A percentile compares a stretch with the other conserved stretches of the same genome.
phyloP scores from a whole-genome alignment of 768 basidiomycete species.

The Mycena alexandri region DNA sequence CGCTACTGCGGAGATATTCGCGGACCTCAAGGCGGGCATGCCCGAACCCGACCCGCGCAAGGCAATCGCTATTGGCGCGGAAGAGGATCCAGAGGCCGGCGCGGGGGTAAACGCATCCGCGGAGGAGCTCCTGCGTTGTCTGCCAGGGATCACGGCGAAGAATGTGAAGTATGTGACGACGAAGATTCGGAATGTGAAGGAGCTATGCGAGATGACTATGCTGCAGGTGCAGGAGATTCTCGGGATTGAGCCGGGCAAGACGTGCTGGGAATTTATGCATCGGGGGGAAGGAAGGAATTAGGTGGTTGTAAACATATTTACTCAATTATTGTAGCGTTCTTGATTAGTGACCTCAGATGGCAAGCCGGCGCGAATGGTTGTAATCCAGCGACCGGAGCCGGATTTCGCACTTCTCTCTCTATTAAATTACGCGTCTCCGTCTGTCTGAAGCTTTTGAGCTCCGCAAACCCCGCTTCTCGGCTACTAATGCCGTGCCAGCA shows the following conservation, averaged over 20 bases:
- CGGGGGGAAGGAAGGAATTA: constrained; percentile 61
- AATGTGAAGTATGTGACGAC: constrained; percentile 89
- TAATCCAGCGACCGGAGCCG: too few relatives aligned
- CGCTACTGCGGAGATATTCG: constrained; percentile 91
- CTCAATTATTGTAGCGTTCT: too few relatives aligned
- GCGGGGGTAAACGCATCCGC: constrained; percentile 79
- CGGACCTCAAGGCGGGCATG: constrained; percentile 86
- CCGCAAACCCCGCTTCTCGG: too few relatives aligned
- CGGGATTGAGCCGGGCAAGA: constrained; percentile 84
- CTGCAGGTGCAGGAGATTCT: constrained; percentile 77
- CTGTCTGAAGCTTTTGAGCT: too few relatives aligned
- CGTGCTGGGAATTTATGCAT: constrained; percentile 87
- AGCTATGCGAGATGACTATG: constrained; percentile 75
- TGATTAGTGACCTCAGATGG: too few relatives aligned
- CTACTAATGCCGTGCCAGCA: too few relatives aligned
- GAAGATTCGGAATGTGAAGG: constrained; percentile 81
- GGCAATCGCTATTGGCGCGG: constrained; percentile 86
- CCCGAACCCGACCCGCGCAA: constrained; percentile 83
- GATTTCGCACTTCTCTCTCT: too few relatives aligned
- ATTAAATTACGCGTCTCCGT: too few relatives aligned
- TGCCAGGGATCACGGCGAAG: constrained; percentile 89
- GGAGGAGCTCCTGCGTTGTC: constrained; percentile 83
- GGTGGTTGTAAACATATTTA: too few relatives aligned
- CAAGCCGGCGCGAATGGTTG: too few relatives aligned
- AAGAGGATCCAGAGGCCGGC: constrained; percentile 76